Evolutionary conservation across 2,329 filamentous ascomycete species (phyloP), one percentile per base, ranked within the genome.

Genomic region (Xylariaceae sp.): DNA sequence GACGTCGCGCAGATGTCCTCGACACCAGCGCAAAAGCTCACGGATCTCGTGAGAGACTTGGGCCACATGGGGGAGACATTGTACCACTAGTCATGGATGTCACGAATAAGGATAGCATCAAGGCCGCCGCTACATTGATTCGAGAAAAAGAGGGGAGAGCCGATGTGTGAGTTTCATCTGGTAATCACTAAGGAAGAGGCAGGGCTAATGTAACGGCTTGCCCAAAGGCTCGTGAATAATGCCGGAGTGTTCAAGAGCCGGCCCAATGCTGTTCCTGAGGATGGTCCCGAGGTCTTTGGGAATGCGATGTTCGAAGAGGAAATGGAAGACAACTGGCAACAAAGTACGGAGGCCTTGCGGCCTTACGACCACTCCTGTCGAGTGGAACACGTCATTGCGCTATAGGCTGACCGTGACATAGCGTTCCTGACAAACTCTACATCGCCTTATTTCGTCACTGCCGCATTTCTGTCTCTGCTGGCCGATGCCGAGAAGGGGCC

Each of bases 381-480:
- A 3, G 3, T 8, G 9, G 12, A 12, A 3, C 6, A 39, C 22
- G 7, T 4, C 16, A 29, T n/a, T 15, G 13, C 28, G 1, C 4
- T 11, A 11, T 16, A 3, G 41, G 18, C 37, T 46, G 22, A 53
- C 17, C 3, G 8, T 19, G 11, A n/a, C 2, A 24, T 38, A 57
- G 56, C 72, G 1, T 74, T 74, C 57, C 64, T 67, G 39, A 75
- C 70, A 16, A 79, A 79, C 38, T 63, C 75, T 24, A 67, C 66
- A 1, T 67, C 65, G 26, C 64, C 67, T 19, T 78, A 72, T 58
- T 78, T 74, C 59, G 72, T 73, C 48, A 68, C 69, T 15, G 74
- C 75, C 47, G 73, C 72, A 1, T 73, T 80, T 53, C 60, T 79
- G 3, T 74, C 74, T 0, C 60, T 78, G 2, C 64, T 79, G 1